Evolutionary conservation across 2,329 filamentous ascomycete genomes (phyloP).

Genomic region (Aphanocladium album): DNA sequence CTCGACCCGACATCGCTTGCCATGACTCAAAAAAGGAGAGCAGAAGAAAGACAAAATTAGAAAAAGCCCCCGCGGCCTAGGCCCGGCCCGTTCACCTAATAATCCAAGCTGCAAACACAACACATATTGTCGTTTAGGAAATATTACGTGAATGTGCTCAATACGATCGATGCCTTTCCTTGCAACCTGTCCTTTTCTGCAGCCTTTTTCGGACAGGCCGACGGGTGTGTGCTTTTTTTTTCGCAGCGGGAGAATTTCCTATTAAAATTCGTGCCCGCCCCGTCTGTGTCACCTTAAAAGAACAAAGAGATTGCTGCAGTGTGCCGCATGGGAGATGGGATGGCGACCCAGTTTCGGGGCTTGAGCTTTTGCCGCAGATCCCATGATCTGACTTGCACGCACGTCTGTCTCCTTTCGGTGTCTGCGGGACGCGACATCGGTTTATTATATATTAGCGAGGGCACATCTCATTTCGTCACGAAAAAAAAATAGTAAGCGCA

Average conservation of each 20-base stretch:
- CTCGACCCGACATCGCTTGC: conserved; percentile 3
- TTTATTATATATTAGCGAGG: neutral
- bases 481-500: neutral
- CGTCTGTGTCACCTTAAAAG: too few relatives aligned
- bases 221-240: too few relatives aligned
- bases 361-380: neutral
- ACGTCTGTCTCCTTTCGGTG: conserved; percentile 2
- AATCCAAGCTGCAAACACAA: too few relatives aligned
- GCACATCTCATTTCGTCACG: neutral
- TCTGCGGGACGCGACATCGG: conserved; percentile 3
- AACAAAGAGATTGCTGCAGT: neutral
- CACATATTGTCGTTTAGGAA: too few relatives aligned
- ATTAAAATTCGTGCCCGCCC: too few relatives aligned
- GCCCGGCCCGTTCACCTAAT: too few relatives aligned
- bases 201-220: too few relatives aligned
- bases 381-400: conserved; percentile 1
- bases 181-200: too few relatives aligned
- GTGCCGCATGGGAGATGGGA: neutral
- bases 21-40: neutral
- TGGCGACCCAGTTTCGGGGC: neutral
- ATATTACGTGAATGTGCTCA: too few relatives aligned
- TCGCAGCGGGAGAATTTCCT: too few relatives aligned
- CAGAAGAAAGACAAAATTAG: neutral
- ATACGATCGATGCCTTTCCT: too few relatives aligned
- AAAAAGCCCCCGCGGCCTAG: too few relatives aligned